Evolutionary conservation across 257 asterid genomes (phyloP), one percentile per base, ranked within the genome.

Genomic region (Verbascum thapsus): DNA sequence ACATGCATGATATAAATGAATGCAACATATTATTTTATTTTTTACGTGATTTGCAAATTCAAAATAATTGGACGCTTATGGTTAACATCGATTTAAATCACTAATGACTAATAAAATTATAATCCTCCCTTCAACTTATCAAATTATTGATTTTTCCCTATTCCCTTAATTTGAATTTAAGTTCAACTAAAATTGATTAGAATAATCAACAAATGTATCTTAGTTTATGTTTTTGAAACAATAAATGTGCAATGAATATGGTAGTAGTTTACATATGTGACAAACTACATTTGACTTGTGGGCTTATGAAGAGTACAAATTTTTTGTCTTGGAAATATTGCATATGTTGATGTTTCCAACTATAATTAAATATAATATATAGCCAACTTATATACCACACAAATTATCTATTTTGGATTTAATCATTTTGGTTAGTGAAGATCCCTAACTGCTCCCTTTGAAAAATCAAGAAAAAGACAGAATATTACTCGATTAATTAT

Each of bases 381-480:
- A 50, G 39, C 39, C 61, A 61, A 10, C 5, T 5, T 0, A 7
- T 5, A 12, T 8, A 62, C 51, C 5, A 26, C 5, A 26, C 32
- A 32, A 51, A 34, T n/a, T 53, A 53, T 10, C 22, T 66, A 55
- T 37, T 38, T 61, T 61, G 73, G 54, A 63, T 32, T n/a, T 66
- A 59, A 74, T 72, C 20, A 68, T 58, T 53, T 63, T 59, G 48
- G 59, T 63, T 32, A 71, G 64, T 64, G 67, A 68, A 54, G 76
- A 78, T 58, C 76, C 78, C 78, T 72, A 90, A 88, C 96, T 80
- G 70, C 96, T 79, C 88, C 94, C 86, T 78, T 91, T 78, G 95
- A 82, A 82, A 81, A 26, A 76, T 41, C 39, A 67, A 58, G 83
- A 82, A 83, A 53, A 80, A 68, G 90, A 91, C 96, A 84, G 69